Percentiles rank a stretch among this genome's conserved stretches.
phyloP scores from a whole-genome alignment of 2,329 filamentous ascomycete species.

The Beauveria sp. region DNA sequence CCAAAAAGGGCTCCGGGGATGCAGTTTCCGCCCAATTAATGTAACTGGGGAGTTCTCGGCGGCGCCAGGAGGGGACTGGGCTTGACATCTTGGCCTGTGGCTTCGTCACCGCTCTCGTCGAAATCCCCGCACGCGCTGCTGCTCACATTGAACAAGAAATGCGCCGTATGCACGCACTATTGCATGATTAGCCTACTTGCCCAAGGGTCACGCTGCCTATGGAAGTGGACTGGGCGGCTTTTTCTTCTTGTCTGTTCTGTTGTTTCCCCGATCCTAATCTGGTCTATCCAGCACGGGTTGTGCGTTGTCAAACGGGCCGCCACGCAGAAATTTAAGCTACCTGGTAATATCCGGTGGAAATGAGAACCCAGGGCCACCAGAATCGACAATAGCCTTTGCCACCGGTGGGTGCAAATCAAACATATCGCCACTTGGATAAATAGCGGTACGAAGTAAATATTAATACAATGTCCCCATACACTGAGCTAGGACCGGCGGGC shows the following conservation, averaged over 20 bases:
- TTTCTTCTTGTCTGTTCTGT: neutral
- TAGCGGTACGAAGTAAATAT: too few relatives aligned
- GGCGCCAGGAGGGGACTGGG: neutral
- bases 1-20: neutral
- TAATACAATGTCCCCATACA: neutral
- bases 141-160: neutral
- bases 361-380: neutral
- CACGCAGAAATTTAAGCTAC: neutral
- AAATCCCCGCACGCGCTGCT: neutral
- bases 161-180: neutral
- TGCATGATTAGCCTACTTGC: neutral
- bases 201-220: neutral
- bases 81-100: neutral
- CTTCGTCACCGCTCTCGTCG: slow-evolving; percentile 1
- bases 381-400: neutral
- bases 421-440: neutral
- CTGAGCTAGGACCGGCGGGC: neutral
- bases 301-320: neutral
- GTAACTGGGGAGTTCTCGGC: too few relatives aligned
- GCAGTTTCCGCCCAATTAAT: neutral
- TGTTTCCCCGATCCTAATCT: neutral
- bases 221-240: neutral
- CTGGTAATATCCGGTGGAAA: slow-evolving; percentile 3
- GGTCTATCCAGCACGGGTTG: neutral
- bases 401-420: neutral